Evolutionary conservation across 495 filamentous ascomycete genomes (phyloP).

Genomic region (Xylaria scruposa): DNA sequence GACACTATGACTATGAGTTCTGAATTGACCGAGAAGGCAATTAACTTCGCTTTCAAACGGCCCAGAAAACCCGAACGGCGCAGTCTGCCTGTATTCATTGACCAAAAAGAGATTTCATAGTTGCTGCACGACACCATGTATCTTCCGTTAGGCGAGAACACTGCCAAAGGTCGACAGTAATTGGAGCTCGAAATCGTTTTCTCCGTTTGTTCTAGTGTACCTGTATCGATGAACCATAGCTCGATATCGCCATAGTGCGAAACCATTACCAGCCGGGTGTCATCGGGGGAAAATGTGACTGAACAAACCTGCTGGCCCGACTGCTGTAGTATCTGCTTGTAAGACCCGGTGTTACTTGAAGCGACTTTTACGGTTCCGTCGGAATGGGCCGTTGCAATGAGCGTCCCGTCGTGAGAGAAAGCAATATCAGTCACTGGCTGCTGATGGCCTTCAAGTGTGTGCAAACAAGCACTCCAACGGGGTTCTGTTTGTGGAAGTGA

Average conservation of each 20-base stretch:
- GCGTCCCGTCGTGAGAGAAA: not conserved
- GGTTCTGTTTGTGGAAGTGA: not conserved
- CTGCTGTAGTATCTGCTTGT: not conserved
- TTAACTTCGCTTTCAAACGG: not conserved
- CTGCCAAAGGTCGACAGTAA: not conserved
- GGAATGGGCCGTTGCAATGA: not conserved
- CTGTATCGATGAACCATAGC: not conserved
- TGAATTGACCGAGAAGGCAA: not conserved
- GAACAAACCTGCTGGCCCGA: not conserved
- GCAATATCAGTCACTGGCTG: not conserved
- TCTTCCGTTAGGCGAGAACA: not conserved
- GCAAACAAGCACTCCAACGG: not conserved
- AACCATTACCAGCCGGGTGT: not conserved
- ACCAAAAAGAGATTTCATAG: not conserved
- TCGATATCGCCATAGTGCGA: not conserved
- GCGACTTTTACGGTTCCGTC: not conserved
- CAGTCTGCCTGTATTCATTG: not conserved
- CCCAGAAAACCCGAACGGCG: too few relatives aligned
- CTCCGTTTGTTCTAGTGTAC: not conserved
- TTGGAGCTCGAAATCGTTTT: accelerated
- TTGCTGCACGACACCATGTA: not conserved
- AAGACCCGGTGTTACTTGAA: not conserved
- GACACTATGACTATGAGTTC: not conserved
- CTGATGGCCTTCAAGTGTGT: not conserved
- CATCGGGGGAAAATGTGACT: not conserved